phyloP scores from a whole-genome alignment of 305 asterid species.

The Salvia sclarea region DNA sequence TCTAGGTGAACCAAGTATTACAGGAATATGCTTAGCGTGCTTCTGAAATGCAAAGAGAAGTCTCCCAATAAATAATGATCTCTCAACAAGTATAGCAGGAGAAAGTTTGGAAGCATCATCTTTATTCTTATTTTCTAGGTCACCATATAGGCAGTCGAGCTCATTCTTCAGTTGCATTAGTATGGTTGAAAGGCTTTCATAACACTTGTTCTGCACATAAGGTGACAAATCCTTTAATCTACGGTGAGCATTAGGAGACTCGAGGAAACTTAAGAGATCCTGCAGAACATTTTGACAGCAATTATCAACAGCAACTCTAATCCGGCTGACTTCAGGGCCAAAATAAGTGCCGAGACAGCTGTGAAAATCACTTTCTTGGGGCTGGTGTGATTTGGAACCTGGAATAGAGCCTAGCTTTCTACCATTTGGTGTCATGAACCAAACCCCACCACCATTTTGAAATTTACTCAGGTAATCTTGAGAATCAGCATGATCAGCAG shows the following conservation, averaged over 20 bases:
- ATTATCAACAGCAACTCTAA: conserved; percentile 82
- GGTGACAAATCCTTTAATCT: conserved; percentile 89
- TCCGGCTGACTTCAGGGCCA: conserved; percentile 87
- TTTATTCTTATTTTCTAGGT: conserved; percentile 51
- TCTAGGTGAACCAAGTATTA: conserved; percentile 93
- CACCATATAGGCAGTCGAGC: conserved; percentile 58
- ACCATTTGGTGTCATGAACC: conserved; percentile 78
- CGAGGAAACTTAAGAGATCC: conserved; percentile 84
- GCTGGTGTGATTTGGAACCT: conserved; percentile 55
- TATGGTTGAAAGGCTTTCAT: conserved; percentile 66
- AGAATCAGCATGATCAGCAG: conserved; percentile 56
- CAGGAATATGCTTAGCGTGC: conserved; percentile 83
- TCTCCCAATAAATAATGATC: conserved; percentile 86
- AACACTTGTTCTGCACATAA: conserved; percentile 76
- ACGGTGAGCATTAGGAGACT: conserved; percentile 80
- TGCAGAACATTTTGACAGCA: conserved; percentile 74
- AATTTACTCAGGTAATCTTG: conserved; percentile 59
- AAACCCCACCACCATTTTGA: conserved; percentile 74
- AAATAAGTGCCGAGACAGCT: conserved; percentile 82
- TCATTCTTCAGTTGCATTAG: conserved; percentile 67
- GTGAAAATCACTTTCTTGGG: conserved; percentile 66
- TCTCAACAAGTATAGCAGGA: conserved; percentile 75
- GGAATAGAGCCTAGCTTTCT: conserved; percentile 51
- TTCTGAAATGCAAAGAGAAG: conserved; percentile 93
- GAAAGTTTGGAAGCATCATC: conserved; percentile 49